Conservation (phyloP, 495 filamentous ascomycete species). For the Neurospora sp. region DNA sequence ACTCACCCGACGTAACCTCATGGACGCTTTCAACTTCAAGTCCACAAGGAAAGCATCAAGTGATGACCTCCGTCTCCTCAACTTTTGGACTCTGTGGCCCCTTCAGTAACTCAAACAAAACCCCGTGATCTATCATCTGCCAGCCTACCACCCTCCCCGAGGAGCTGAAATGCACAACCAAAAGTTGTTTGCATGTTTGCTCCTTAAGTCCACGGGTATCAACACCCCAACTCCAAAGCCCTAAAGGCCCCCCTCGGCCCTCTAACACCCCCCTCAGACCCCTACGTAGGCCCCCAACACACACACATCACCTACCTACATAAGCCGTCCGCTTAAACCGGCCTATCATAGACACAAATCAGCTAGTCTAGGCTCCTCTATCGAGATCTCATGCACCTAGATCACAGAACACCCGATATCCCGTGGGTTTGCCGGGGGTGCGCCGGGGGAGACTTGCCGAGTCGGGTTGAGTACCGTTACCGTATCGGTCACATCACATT, state of each 20-base stretch:
- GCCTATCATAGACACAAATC: background rate
- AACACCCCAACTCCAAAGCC: background rate
- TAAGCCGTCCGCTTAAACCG: background rate
- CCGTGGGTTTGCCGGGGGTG: background rate
- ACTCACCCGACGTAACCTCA: background rate
- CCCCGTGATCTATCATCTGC: background rate
- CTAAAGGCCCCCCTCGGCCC: background rate
- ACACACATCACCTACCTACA: background rate
- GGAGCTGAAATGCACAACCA: background rate
- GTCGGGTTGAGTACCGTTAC: background rate
- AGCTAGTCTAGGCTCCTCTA: background rate
- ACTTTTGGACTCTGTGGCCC: background rate
- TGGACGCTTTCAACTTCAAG: background rate
- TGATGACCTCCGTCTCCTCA: background rate
- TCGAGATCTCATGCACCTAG: background rate
- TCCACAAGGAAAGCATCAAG: background rate
- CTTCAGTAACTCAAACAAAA: background rate
- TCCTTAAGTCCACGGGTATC: background rate
- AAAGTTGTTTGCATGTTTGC: background rate
- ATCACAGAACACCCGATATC: background rate
- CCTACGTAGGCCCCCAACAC: background rate
- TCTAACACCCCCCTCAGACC: background rate
- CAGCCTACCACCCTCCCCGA: background rate
- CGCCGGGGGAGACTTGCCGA: background rate
- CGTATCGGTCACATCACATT: background rate